Conservation (phyloP, 305 asterid genomes). For the Solanum hybrid region DNA sequence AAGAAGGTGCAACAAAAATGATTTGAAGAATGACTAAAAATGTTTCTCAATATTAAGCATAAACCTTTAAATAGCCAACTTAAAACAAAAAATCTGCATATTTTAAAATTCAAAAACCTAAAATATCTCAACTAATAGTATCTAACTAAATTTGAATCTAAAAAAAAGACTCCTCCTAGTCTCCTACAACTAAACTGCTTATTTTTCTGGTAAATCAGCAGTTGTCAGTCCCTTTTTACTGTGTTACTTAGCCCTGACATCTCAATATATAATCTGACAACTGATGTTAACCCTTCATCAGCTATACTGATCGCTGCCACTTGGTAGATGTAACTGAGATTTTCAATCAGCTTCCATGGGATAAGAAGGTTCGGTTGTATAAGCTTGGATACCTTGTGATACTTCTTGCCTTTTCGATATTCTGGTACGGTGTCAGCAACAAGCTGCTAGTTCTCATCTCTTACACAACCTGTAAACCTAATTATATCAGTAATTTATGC, state of each 20-base stretch:
- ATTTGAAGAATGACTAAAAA: neutral
- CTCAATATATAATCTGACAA: slow-evolving; percentile 3
- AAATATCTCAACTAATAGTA: neutral
- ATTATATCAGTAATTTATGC: neutral
- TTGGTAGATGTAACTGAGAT: slow-evolving; percentile 84
- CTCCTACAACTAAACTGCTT: neutral
- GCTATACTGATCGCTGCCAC: slow-evolving; percentile 45
- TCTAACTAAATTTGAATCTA: neutral
- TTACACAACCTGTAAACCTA: neutral
- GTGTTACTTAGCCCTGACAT: neutral
- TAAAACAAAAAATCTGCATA: neutral
- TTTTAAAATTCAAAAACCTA: neutral
- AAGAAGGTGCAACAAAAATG: neutral
- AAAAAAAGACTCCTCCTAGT: neutral
- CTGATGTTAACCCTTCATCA: slow-evolving; percentile 21
- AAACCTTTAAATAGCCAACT: neutral
- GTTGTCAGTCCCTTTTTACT: neutral
- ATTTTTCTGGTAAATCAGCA: neutral
- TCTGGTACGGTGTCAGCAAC: slow-evolving; percentile 33
- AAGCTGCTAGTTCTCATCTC: neutral
- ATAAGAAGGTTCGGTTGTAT: slow-evolving; percentile 52
- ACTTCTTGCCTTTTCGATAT: slow-evolving; percentile 46
- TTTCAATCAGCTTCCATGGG: slow-evolving; percentile 69
- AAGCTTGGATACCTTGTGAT: slow-evolving; percentile 65
- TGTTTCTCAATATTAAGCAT: neutral